phyloP scores from a whole-genome alignment of 768 basidiomycete species.

The Tubosaeta sp. region DNA sequence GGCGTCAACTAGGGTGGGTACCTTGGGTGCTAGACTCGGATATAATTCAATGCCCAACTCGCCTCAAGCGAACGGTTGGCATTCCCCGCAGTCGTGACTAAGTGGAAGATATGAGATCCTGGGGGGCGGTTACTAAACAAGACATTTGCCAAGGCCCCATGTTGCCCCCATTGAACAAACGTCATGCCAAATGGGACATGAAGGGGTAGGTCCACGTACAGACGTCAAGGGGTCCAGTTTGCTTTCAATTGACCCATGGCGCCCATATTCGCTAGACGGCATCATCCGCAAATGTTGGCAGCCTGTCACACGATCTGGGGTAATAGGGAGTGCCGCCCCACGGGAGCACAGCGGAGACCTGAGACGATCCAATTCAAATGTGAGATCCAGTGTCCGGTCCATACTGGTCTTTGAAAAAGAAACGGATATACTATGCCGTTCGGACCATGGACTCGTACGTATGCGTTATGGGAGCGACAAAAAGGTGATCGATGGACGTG shows the following conservation, averaged over 20 bases:
- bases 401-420: constrained; percentile 24
- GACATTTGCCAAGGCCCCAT: not conserved
- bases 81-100: constrained; percentile 6
- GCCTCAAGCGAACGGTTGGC: not conserved
- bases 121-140: not conserved
- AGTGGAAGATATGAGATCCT: constrained; percentile 4
- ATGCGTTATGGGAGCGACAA: constrained; percentile 13
- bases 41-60: not conserved
- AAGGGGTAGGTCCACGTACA: not conserved
- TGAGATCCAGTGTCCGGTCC: constrained; percentile 10
- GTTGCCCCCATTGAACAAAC: constrained; percentile 3
- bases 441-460: not conserved
- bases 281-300: constrained; percentile 3
- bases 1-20: constrained; percentile 7
- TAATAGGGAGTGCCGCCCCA: constrained; percentile 26
- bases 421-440: constrained; percentile 16
- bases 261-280: no score
- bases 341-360: constrained; percentile 14
- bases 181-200: constrained; percentile 5
- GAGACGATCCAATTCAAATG: constrained; percentile 11
- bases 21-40: not conserved
- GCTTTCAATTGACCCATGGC: not conserved
- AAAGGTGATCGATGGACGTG: constrained; percentile 8
- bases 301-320: constrained; percentile 28
- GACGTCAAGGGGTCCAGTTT: constrained; percentile 3